phyloP scores from a whole-genome alignment of 2,329 filamentous ascomycete species.

The Xylariaceae sp. region DNA sequence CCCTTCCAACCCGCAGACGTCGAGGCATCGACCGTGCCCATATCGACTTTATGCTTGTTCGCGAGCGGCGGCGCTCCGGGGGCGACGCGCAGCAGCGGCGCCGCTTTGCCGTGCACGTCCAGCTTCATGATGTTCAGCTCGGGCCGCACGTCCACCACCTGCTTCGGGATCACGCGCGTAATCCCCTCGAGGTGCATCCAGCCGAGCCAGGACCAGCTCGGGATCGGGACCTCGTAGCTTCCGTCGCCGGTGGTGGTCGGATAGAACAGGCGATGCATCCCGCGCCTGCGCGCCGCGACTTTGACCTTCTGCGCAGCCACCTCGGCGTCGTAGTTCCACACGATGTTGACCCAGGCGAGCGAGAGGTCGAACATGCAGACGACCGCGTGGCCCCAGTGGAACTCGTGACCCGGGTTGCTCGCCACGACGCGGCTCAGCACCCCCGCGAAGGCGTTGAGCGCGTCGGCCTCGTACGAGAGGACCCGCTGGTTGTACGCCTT shows the following conservation, averaged over 20 bases:
- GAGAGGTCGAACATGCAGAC: slow-evolving; percentile 14
- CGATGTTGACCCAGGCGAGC: slow-evolving; percentile 17
- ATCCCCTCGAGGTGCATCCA: slow-evolving; percentile 13
- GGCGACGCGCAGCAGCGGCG: too few species aligned
- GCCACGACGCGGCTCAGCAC: slow-evolving; percentile 10
- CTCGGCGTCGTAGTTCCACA: slow-evolving; percentile 9
- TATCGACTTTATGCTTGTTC: slow-evolving; percentile 8
- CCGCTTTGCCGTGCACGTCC: slow-evolving; percentile 13
- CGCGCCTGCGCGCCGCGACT: slow-evolving; percentile 10
- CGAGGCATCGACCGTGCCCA: slow-evolving; percentile 14
- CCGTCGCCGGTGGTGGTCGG: slow-evolving; percentile 6
- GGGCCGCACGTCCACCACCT: slow-evolving; percentile 9
- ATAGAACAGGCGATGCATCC: slow-evolving; percentile 7
- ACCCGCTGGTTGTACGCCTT: slow-evolving; percentile 12
- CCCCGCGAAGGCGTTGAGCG: slow-evolving; percentile 15
- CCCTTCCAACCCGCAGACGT: slow-evolving; percentile 19
- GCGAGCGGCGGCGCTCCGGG: too few species aligned
- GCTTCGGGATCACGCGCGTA: slow-evolving; percentile 11
- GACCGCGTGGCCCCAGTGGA: slow-evolving; percentile 18
- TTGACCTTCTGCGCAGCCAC: background rate
- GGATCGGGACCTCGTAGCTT: slow-evolving; percentile 10
- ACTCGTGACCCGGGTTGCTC: slow-evolving; percentile 16
- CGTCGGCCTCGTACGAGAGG: slow-evolving; percentile 12
- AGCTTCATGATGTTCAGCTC: slow-evolving; percentile 18
- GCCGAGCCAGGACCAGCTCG: slow-evolving; percentile 20